Evolutionary conservation across 192 early-diverging fungal genomes (phyloP), one percentile per base, ranked within the genome.

Genomic region (Oehlia diaphana): DNA sequence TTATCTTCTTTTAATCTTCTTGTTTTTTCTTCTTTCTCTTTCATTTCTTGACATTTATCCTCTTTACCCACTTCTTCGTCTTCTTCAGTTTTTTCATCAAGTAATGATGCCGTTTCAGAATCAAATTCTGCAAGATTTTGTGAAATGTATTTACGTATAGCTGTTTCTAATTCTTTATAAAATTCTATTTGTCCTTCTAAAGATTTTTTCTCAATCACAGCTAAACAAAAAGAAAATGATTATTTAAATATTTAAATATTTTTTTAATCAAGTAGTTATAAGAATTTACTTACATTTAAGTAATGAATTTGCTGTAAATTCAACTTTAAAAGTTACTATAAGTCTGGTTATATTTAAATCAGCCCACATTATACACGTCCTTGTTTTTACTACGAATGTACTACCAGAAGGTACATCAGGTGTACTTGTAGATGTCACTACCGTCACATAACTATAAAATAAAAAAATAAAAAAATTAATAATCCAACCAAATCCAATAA

Each of bases 331-430:
- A n/a, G 84, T 88, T 5, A 88, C 89, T 4, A 84, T 78, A 7
- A 90, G 67, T 7, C 81, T 82, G 1, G 84, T 78, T 53, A 83
- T 78, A 61, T 79, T 77, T 35, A 81, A 72, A 16, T 85, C 86
- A 61, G 85, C 83, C 85, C 82, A 87, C 37, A 86, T 89, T 7
- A 90, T 82, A 80, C 89, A 90, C 0, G 86, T 88, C 23, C 86
- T 53, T 63, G 86, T 85, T 77, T 88, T 90, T 19, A 88, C 84
- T 28, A 69, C 77, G 67, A 90, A 90, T 16, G 82, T 80, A 31
- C 81, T 77, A 69, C 89, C 89, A 12, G 86, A 84, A 53, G 89
- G 89, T 16, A 90, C 87, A 81, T 90, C 86, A 5, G 89, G 89
- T 19, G 89, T 89, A 44, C 81, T 83, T 4, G 89, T 90, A 4